These are phyloP conservation scores for Candida easanensis DNA, from an alignment of 805 yeast genomes.

Conservation along the genomic window DNA sequence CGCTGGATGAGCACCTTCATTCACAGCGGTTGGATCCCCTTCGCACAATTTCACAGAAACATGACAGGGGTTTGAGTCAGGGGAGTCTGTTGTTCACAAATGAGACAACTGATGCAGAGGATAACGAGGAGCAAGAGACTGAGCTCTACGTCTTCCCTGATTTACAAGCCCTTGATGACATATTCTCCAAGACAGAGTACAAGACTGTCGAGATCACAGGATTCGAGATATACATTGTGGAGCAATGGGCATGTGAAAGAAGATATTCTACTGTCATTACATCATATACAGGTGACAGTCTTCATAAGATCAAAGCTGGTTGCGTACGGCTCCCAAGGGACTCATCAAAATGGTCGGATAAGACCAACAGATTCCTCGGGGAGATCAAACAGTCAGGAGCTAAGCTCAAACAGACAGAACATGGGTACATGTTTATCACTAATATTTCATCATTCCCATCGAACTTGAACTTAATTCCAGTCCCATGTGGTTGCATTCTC, in stretches of 20 bases:
- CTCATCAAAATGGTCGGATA: slow-evolving; percentile 32
- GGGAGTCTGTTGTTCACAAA: neutral
- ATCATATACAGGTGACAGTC: slow-evolving; percentile 79
- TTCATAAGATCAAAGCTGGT: slow-evolving; percentile 60
- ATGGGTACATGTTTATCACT: slow-evolving; percentile 71
- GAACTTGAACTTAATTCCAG: slow-evolving; percentile 64
- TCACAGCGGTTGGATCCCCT: neutral
- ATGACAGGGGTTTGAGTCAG: slow-evolving; percentile 6
- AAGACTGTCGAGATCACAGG: slow-evolving; percentile 58
- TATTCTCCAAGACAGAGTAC: slow-evolving; percentile 40
- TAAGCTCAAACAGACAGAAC: slow-evolving; percentile 59
- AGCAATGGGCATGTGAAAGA: slow-evolving; percentile 88
- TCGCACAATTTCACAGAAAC: slow-evolving; percentile 1
- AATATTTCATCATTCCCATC: slow-evolving; percentile 81
- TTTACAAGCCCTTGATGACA: slow-evolving; percentile 47
- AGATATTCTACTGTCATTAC: slow-evolving; percentile 65
- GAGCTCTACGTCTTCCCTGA: slow-evolving; percentile 49
- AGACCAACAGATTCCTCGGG: slow-evolving; percentile 57
- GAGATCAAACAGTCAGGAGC: slow-evolving; percentile 67
- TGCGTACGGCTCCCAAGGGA: slow-evolving; percentile 49
- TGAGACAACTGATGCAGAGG: neutral
- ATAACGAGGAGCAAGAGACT: slow-evolving; percentile 1
- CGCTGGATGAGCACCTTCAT: slow-evolving; percentile 2
- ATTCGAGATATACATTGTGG: slow-evolving; percentile 87
- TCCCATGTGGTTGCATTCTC: slow-evolving; percentile 53